These are phyloP conservation scores for Phialocephala subalpina DNA, from an alignment of 2,329 filamentous ascomycete genomes.

Conservation along the genomic window DNA sequence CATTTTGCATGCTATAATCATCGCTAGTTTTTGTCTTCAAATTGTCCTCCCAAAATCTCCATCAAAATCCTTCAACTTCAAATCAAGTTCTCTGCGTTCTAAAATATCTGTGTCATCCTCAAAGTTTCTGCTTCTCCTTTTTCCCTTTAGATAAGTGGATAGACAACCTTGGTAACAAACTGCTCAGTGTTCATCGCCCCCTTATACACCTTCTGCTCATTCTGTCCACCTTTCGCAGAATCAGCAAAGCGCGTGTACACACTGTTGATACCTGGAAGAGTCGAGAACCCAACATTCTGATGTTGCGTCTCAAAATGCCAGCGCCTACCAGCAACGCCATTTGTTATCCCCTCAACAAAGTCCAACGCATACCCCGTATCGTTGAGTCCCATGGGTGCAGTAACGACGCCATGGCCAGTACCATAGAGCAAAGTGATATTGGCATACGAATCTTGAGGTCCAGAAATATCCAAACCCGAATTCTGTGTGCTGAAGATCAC, in stretches of 20 bases:
- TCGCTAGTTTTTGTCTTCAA: too few species aligned
- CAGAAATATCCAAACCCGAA: background rate
- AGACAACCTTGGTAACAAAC: background rate
- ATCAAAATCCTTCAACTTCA: too few species aligned
- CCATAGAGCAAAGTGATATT: background rate
- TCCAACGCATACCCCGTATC: slow-evolving; percentile 1
- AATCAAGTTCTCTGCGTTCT: too few species aligned
- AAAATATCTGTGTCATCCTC: background rate
- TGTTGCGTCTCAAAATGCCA: background rate
- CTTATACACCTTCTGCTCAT: background rate
- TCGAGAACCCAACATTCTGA: background rate
- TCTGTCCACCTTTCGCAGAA: background rate
- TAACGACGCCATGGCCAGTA: background rate
- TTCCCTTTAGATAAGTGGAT: background rate
- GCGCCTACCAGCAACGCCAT: background rate
- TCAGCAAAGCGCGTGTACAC: slow-evolving; percentile 3
- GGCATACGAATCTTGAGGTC: background rate
- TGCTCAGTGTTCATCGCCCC: slow-evolving; percentile 4
- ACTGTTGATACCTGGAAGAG: background rate
- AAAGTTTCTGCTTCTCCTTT: too few species aligned
- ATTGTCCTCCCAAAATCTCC: too few species aligned
- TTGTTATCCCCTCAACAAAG: background rate
- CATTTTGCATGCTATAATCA: too few species aligned
- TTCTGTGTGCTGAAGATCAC: background rate
- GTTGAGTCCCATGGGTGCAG: background rate